These are phyloP conservation scores for Saccharata proteae DNA, from an alignment of 2,329 filamentous ascomycete genomes.

Conservation along the genomic window DNA sequence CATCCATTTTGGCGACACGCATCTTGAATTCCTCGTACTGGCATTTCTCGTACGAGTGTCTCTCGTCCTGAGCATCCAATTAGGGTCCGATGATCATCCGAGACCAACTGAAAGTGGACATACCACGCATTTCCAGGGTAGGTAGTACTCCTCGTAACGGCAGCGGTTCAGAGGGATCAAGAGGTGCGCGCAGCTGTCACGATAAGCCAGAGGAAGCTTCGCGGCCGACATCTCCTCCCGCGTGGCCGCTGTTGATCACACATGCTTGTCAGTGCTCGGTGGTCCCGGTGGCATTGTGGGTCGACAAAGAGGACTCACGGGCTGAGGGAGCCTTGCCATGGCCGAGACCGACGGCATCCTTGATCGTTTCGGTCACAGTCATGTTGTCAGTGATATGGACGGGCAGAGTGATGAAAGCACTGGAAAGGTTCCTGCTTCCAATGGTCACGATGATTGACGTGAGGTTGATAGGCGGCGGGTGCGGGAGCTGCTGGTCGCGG, in stretches of 20 bases:
- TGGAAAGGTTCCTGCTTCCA: no score
- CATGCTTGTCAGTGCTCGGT: conserved; percentile 14
- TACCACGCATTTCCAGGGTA: conserved; percentile 98
- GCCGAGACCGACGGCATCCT: conserved; percentile 35
- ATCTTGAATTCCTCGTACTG: conserved; percentile 99
- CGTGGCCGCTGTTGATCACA: conserved; percentile 55
- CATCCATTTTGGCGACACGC: conserved; percentile 96
- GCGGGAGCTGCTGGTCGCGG: no score
- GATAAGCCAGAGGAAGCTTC: conserved; percentile 75
- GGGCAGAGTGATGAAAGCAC: no score
- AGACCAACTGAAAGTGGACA: conserved; percentile 19
- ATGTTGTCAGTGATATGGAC: conserved; percentile 14
- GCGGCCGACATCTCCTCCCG: conserved; percentile 91
- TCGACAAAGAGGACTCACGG: conserved; percentile 1
- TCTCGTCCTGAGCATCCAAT: conserved; percentile 41
- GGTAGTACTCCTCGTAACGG: conserved; percentile 80
- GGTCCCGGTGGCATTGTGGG: neutral
- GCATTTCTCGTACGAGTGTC: conserved; percentile 98
- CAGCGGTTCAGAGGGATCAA: conserved; percentile 93
- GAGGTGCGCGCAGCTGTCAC: conserved; percentile 90
- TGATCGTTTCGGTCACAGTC: conserved; percentile 33
- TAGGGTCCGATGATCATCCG: no score
- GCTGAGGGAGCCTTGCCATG: conserved; percentile 13
- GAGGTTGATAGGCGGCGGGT: no score
- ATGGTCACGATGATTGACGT: no score